Evolutionary conservation across 1,284 basidiomycete genomes (phyloP).

Genomic region (Sanghuangporus sanghuang): DNA sequence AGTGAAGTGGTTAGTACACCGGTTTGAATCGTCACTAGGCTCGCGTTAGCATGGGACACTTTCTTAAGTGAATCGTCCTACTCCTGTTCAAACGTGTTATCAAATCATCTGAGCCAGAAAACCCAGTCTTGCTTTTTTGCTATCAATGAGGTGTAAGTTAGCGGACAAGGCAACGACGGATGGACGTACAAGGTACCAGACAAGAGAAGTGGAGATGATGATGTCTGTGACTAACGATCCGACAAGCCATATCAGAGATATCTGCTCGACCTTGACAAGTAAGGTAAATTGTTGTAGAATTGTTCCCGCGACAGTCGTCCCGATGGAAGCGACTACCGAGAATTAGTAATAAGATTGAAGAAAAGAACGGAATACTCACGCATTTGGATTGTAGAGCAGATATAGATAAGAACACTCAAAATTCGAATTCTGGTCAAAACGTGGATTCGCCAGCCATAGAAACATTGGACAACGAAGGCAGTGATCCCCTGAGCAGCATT

Average conservation of each 20-base stretch:
- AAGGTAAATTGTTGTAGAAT: background rate
- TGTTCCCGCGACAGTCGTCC: background rate
- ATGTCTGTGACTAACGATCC: slow-evolving; percentile 1
- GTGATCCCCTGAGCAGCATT: slow-evolving; percentile 28
- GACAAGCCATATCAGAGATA: slow-evolving; percentile 5
- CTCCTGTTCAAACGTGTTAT: background rate
- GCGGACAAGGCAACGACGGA: background rate
- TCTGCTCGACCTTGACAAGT: slow-evolving; percentile 1
- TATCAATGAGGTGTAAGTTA: background rate
- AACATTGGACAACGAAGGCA: slow-evolving; percentile 31
- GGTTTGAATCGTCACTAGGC: slow-evolving; percentile 35
- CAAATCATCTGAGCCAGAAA: background rate
- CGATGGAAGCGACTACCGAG: background rate
- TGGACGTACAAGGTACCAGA: slow-evolving; percentile 8
- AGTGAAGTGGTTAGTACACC: slow-evolving; percentile 31
- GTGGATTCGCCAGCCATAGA: slow-evolving; percentile 34
- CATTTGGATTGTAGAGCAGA: background rate
- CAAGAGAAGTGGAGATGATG: slow-evolving; percentile 3
- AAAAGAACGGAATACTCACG: background rate
- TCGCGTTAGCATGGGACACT: background rate
- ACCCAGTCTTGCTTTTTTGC: background rate
- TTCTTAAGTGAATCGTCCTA: background rate
- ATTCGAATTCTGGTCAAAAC: slow-evolving; percentile 26
- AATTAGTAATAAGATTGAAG: background rate
- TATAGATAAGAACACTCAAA: background rate